phyloP scores from a whole-genome alignment of 1,284 basidiomycete genomes.

The Rhodotorula sp. region DNA sequence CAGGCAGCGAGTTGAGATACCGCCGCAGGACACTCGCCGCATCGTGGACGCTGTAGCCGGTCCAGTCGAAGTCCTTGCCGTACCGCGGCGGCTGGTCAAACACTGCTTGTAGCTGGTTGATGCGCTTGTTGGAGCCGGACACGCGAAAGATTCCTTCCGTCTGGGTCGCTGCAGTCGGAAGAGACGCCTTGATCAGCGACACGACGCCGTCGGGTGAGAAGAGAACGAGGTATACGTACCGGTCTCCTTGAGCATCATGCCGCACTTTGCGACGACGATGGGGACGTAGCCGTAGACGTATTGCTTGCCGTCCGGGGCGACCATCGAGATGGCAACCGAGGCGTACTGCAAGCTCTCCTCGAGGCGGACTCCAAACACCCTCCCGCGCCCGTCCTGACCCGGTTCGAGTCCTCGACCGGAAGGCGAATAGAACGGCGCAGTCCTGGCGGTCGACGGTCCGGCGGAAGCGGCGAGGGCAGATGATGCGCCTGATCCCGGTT shows the following conservation, averaged over 20 bases:
- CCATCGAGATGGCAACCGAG: conserved; percentile 91
- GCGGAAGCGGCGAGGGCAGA: neutral
- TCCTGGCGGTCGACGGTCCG: neutral
- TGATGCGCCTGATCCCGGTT: neutral
- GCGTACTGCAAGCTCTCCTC: conserved; percentile 81
- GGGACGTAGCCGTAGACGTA: conserved; percentile 72
- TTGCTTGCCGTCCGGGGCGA: conserved; percentile 58
- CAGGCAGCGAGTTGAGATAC: conserved; percentile 95
- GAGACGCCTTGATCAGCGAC: neutral
- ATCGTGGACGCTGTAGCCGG: conserved; percentile 87
- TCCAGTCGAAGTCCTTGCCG: conserved; percentile 91
- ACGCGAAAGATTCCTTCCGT: conserved; percentile 95
- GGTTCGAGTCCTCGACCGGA: conserved; percentile 22
- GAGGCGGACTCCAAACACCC: conserved; percentile 82
- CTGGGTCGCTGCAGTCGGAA: conserved; percentile 68
- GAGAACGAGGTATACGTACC: conserved; percentile 54
- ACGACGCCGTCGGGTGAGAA: neutral
- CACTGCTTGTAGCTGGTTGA: conserved; percentile 86
- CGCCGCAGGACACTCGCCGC: conserved; percentile 93
- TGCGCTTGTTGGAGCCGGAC: conserved; percentile 87
- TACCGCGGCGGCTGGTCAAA: conserved; percentile 85
- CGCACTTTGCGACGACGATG: conserved; percentile 95
- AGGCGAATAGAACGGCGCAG: conserved; percentile 13
- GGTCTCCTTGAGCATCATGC: conserved; percentile 85
- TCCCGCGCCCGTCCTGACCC: conserved; percentile 23